Base-by-base conservation (phyloP, 31 red algal genomes). In the Asparagopsis taxiformis region DNA sequence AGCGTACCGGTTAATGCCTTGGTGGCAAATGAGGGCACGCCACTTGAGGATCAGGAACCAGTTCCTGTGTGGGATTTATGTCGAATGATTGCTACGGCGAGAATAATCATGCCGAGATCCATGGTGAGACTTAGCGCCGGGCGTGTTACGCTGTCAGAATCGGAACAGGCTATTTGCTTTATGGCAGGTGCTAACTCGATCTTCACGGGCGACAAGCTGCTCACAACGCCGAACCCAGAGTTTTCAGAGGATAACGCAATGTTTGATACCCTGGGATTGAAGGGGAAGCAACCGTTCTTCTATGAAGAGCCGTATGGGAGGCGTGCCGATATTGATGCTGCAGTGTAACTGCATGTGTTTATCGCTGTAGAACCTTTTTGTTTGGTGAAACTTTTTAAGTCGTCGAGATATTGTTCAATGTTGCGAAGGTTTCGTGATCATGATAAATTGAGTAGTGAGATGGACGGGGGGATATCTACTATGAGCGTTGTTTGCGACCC, bases 71-170 rank as follows among this genome's bases (percentile, higher is more conserved):
- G 62, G 79, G 96, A 99, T 52, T 39, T 99, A 34, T 94, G 86
- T 44, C 70, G 96, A 29, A 99, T 95, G 96, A 92, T 99, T 80
- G 96, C 96, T 19, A 91, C 87, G 43, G 85, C 96, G 3, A 67
- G 96, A 9, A 67, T 99, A 31, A 62, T 93, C 11, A 95, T 99
- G 96, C 96, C 96, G 17, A 41, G 71, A n/a, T 72, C 68, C 39
- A 99, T 95, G 91, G 96, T 99, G 35, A 73, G 96, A 37, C 54
- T 99, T 9, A 92, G 87, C 77, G 96, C 96, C 24, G 96, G 96
- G 16, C 44, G 96, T 9, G 68, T 92, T 13, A 69, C 71, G 16
- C 58, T 99, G 30, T 84, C 87, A 24, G 29, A 73, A 44, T 62
- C 82, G 30, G 96, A 95, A 59, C 96, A 99, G 70, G 91, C 91